These are phyloP conservation scores for Pittosporum tobira DNA, from an alignment of 129 eudicot species.

Conservation along the genomic window DNA sequence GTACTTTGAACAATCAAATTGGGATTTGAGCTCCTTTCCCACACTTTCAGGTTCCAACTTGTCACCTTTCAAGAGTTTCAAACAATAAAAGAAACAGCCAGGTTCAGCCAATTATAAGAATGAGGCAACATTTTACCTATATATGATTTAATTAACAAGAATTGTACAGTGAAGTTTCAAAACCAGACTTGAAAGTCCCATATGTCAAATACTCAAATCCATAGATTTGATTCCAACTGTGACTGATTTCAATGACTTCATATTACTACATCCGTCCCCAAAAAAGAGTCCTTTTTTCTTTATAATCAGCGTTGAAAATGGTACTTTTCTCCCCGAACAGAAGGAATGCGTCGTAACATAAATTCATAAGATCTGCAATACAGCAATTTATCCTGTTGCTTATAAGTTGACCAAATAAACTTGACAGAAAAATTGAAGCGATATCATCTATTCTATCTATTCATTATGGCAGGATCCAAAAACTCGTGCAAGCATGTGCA, in stretches of 20 bases:
- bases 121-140: neutral
- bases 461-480: constrained; percentile 3
- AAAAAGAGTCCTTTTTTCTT: no score
- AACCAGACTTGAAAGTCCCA: neutral
- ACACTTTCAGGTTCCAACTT: neutral
- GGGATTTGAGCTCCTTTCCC: constrained; percentile 3
- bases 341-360: no score
- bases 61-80: neutral
- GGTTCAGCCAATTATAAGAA: neutral
- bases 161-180: neutral
- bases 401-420: no score
- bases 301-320: no score
- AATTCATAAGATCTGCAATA: neutral
- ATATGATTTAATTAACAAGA: no score
- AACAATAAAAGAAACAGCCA: neutral
- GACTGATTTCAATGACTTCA: neutral
- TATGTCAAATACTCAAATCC: neutral
- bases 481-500: neutral
- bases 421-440: neutral
- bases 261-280: no score
- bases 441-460: neutral
- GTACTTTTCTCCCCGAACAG: no score
- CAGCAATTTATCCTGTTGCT: no score
- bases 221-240: neutral
- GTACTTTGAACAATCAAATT: constrained; percentile 2